Conservation (phyloP, 2,329 filamentous ascomycete species). For the Rhynchosporium secalis region DNA sequence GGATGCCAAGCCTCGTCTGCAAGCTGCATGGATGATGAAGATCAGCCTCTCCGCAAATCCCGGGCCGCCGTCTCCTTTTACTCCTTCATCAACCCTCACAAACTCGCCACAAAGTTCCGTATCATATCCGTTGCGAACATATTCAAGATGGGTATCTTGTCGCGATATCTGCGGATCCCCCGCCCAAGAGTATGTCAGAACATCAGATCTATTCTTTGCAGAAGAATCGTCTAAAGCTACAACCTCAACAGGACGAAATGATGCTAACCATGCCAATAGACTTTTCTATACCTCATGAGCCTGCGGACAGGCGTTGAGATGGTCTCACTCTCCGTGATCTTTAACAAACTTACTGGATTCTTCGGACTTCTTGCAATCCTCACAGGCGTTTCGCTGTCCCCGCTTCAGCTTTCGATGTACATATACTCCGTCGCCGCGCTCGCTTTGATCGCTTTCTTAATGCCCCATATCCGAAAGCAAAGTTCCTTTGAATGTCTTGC, state of each 20-base stretch:
- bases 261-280: slow-evolving; percentile 51
- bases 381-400: slow-evolving; percentile 80
- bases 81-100: slow-evolving; percentile 13
- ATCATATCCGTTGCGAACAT: neutral
- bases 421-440: slow-evolving; percentile 79
- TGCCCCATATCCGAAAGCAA: slow-evolving; percentile 77
- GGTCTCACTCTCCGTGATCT: slow-evolving; percentile 76
- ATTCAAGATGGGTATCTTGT: slow-evolving; percentile 33
- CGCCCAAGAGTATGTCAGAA: slow-evolving; percentile 36
- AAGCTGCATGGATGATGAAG: slow-evolving; percentile 13
- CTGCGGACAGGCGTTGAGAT: slow-evolving; percentile 84
- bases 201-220: neutral
- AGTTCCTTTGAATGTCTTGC: slow-evolving; percentile 76
- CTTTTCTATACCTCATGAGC: slow-evolving; percentile 81
- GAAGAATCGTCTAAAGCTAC: neutral
- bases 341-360: slow-evolving; percentile 90
- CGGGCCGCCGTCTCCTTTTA: slow-evolving; percentile 5
- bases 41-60: slow-evolving; percentile 8
- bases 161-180: slow-evolving; percentile 37
- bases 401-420: slow-evolving; percentile 87
- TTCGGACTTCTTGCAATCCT: slow-evolving; percentile 88
- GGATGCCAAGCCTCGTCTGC: slow-evolving; percentile 14
- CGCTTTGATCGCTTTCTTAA: slow-evolving; percentile 65
- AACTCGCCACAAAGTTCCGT: neutral
- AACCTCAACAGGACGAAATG: neutral